These are phyloP conservation scores for Podospora tetraspora DNA, from an alignment of 495 filamentous ascomycete genomes.

Conservation along the genomic window DNA sequence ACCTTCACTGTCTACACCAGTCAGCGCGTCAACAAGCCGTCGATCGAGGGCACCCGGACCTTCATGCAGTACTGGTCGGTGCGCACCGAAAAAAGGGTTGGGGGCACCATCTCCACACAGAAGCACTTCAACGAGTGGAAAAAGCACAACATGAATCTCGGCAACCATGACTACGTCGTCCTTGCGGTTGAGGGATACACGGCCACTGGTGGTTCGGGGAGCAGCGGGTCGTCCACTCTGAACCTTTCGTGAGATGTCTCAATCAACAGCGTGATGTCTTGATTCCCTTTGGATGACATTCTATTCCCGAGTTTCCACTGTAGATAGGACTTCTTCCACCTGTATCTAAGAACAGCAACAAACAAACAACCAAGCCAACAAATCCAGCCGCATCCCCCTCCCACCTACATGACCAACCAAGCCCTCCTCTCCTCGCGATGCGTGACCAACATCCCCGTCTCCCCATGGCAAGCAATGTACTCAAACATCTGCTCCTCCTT, in stretches of 20 bases:
- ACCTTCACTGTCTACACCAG: slow-evolving; percentile 54
- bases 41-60: slow-evolving; percentile 54
- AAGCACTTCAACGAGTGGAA: slow-evolving; percentile 59
- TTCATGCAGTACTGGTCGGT: slow-evolving; percentile 63
- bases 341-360: too few relatives aligned
- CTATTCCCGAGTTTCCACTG: too few relatives aligned
- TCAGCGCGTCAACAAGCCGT: slow-evolving; percentile 54
- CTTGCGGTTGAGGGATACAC: slow-evolving; percentile 56
- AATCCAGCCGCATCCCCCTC: not conserved
- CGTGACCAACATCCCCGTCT: slow-evolving; percentile 29
- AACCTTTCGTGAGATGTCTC: slow-evolving; percentile 1
- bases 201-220: slow-evolving; percentile 14
- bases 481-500: slow-evolving; percentile 34
- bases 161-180: slow-evolving; percentile 52
- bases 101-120: slow-evolving; percentile 44
- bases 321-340: too few relatives aligned
- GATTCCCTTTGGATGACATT: too few relatives aligned
- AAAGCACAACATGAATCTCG: slow-evolving; percentile 43
- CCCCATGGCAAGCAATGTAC: slow-evolving; percentile 32
- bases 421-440: not conserved
- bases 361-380: too few relatives aligned
- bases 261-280: too few relatives aligned
- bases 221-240: slow-evolving; percentile 15
- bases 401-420: not conserved
- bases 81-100: slow-evolving; percentile 47